These are phyloP conservation scores for Picea glauca DNA, from an alignment of 75 land plant species.

Conservation along the genomic window DNA sequence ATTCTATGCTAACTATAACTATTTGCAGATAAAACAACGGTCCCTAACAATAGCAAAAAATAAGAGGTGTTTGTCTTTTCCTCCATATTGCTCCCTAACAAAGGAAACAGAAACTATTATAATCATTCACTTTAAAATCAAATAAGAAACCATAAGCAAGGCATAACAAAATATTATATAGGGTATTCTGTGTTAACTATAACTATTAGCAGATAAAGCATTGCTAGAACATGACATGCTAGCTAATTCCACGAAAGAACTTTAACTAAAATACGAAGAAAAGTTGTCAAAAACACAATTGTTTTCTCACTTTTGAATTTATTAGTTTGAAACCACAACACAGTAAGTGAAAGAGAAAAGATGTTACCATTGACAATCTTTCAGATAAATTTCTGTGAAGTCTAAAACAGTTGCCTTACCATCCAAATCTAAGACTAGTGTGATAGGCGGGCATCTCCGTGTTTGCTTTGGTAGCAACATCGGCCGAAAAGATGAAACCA, in stretches of 20 bases:
- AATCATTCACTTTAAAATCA: not conserved
- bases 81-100: too few species aligned
- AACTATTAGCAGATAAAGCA: not conserved
- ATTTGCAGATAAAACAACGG: not conserved
- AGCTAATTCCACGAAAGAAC: not conserved
- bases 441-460: conserved; percentile 39
- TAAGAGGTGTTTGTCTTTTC: too few species aligned
- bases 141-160: not conserved
- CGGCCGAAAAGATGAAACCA: conserved; percentile 30
- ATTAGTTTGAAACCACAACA: not conserved
- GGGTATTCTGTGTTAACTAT: not conserved
- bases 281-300: not conserved
- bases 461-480: conserved; percentile 38
- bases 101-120: not conserved
- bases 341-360: not conserved
- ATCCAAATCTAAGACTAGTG: conserved; percentile 87
- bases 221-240: not conserved
- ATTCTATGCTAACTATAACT: not conserved
- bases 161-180: too few species aligned
- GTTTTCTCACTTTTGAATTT: not conserved
- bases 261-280: conserved; percentile 4
- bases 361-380: not conserved
- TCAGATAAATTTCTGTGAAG: not conserved
- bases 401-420: conserved; percentile 44
- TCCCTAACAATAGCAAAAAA: too few species aligned